phyloP scores from a whole-genome alignment of 2,329 filamentous ascomycete species.

The Apiospora pterosperma region DNA sequence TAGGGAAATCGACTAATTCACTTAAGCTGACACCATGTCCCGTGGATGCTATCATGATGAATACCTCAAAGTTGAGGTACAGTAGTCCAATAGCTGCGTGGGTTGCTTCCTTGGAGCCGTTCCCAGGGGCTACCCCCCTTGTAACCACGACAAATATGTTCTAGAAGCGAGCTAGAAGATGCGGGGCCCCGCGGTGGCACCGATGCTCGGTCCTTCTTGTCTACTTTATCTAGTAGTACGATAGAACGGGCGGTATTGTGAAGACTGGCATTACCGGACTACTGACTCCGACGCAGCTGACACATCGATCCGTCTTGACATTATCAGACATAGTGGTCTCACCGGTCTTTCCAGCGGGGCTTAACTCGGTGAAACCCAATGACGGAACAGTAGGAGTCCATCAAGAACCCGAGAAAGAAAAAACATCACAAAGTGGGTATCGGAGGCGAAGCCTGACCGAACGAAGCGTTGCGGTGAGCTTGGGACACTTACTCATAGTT shows the following conservation, averaged over 20 bases:
- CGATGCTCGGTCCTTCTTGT: background rate
- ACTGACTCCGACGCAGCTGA: background rate
- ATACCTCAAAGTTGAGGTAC: background rate
- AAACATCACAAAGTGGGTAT: background rate
- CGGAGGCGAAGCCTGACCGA: background rate
- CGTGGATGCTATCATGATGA: background rate
- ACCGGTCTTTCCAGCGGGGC: background rate
- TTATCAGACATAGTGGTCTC: background rate
- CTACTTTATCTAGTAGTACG: too few relatives aligned
- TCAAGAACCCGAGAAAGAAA: background rate
- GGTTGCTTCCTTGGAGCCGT: background rate
- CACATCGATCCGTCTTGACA: background rate
- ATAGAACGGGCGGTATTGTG: background rate
- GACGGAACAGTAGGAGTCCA: background rate
- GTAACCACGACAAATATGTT: background rate
- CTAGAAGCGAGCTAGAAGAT: slow-evolving; percentile 2
- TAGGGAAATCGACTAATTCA: background rate
- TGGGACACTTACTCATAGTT: background rate
- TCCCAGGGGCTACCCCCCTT: background rate
- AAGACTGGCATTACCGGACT: background rate
- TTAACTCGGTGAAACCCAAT: slow-evolving; percentile 1
- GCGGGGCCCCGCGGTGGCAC: slow-evolving; percentile 4
- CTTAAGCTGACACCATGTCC: background rate
- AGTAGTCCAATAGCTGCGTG: background rate
- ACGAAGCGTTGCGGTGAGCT: background rate